Conservation (phyloP, 371 early-diverging fungal species). For the Enterospora canceri region DNA sequence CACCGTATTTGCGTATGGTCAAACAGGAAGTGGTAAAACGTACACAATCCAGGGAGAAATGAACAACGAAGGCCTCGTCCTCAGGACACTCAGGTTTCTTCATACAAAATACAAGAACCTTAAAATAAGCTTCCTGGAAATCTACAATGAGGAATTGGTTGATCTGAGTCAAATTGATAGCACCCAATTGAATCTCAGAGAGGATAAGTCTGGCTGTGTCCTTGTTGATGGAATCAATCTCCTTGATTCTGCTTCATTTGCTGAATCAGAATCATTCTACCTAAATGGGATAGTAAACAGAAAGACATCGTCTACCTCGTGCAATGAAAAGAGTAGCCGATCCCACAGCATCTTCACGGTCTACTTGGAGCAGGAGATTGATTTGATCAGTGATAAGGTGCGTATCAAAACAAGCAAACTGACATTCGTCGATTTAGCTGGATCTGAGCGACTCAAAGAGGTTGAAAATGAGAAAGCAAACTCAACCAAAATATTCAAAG, state of each 20-base stretch:
- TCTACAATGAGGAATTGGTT: constrained; percentile 63
- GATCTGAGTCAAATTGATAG: constrained; percentile 57
- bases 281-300: constrained; percentile 60
- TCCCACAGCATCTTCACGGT: constrained; percentile 62
- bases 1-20: constrained; percentile 57
- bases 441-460: constrained; percentile 61
- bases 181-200: constrained; percentile 5
- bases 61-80: constrained; percentile 42
- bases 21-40: constrained; percentile 58
- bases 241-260: constrained; percentile 56
- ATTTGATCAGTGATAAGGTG: not conserved
- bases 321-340: constrained; percentile 62
- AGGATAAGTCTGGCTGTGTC: constrained; percentile 59
- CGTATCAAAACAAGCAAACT: constrained; percentile 58
- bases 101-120: constrained; percentile 17
- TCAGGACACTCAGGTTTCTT: constrained; percentile 30
- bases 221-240: constrained; percentile 59
- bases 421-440: constrained; percentile 64
- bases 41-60: constrained; percentile 55
- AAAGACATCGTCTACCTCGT: constrained; percentile 61
- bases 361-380: constrained; percentile 58
- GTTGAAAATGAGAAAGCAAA: not conserved
- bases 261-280: constrained; percentile 59
- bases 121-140: constrained; percentile 61
- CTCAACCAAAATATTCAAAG: constrained; percentile 56